Evolutionary conservation across 371 early-diverging fungal genomes (phyloP), one percentile per base, ranked within the genome.

Genomic region (Circinella minor): DNA sequence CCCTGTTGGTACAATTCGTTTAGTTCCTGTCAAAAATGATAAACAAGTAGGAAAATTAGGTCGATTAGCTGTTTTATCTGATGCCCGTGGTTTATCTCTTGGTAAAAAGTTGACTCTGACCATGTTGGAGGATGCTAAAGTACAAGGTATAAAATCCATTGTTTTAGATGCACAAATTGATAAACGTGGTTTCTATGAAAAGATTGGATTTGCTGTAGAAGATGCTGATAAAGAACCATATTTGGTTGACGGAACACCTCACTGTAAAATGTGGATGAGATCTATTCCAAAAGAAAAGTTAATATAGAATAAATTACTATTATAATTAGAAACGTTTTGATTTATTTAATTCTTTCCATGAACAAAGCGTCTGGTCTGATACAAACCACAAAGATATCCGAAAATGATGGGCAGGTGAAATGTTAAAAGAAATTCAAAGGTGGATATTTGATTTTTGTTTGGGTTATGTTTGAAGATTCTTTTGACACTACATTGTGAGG

Each of bases 181-280:
- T 63, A 78, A 78, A 46, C 80, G 74, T n/a, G 75, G 66, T 10
- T 86, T 86, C 59, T 86, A 86, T 61, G 74, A 79, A 61, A 80
- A 77, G 38, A 36, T 75, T 4, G 86, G 86, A 2, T 86, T 83
- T 62, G 59, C 55, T 7, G 69, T 78, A 4, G 81, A 79, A 48
- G 55, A 75, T 43, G 77, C 73, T 3, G 82, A 81, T 68, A 74
- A 75, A 47, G 73, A 74, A 7, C 70, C 76, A 0, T 86, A 82
- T 64, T 39, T 73, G 4, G 83, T 81, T 39, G 79, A 77, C 60
- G 80, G 81, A 7, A 80, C 81, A 7, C 79, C 81, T 38, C 85
- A 84, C 72, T 55, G 81, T 18, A 72, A 77, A 11, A 82, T 84
- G 82, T 79, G 74, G 75, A 74, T 68, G 65, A 70, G 71, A 17